These are phyloP conservation scores for Magnaporthiopsis rhizophila DNA, from an alignment of 2,329 filamentous ascomycete species.

Conservation along the genomic window DNA sequence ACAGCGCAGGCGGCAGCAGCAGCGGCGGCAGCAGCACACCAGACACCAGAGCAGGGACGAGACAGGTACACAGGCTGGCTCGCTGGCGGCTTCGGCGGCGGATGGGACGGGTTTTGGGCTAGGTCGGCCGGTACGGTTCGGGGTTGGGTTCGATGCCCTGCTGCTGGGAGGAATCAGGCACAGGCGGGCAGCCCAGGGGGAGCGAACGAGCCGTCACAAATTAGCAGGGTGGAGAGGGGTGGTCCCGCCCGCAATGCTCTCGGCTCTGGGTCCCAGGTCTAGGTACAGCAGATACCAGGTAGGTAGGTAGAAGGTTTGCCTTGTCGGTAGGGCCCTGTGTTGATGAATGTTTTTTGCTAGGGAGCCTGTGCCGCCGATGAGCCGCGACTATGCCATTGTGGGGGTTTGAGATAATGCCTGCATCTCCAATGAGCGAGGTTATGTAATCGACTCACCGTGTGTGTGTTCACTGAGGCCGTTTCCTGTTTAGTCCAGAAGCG, in stretches of 20 bases:
- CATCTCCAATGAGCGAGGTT: neutral
- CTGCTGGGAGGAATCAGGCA: neutral
- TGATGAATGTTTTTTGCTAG: neutral
- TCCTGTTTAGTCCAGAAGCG: no score
- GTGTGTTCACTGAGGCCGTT: neutral
- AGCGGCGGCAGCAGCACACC: neutral
- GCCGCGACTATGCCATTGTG: neutral
- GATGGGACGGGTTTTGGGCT: slow-evolving; percentile 1
- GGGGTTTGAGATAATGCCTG: neutral
- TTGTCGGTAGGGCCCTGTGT: neutral
- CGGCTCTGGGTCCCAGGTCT: neutral
- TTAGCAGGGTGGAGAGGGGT: neutral
- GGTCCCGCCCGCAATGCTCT: neutral
- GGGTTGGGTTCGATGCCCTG: neutral
- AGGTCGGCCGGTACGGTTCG: neutral
- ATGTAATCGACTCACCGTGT: neutral
- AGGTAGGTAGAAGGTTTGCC: neutral
- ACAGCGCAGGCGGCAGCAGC: no score
- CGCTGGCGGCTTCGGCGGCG: neutral
- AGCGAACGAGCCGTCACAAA: neutral
- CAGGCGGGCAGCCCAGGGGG: neutral
- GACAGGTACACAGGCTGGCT: neutral
- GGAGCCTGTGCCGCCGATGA: neutral
- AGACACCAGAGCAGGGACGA: neutral
- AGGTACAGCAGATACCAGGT: no score